Percentiles rank a stretch among this genome's conserved stretches.
phyloP scores from a whole-genome alignment of 1,284 basidiomycete species.

The Cutaneotrichosporon cutaneum region DNA sequence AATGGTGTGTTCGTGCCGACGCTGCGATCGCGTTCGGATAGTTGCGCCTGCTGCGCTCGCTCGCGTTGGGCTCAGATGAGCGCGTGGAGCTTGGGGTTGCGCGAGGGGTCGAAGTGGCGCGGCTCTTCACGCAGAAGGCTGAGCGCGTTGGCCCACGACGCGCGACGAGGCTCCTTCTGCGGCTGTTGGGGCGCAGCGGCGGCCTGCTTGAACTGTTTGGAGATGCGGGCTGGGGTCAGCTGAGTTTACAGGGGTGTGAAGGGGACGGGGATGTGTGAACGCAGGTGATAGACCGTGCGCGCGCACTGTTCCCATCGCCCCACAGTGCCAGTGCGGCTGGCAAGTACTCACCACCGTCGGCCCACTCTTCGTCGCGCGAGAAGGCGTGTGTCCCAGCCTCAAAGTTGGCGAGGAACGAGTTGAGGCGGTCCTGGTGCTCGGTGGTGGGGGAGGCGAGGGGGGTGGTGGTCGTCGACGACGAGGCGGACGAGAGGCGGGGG shows the following conservation, averaged over 20 bases:
- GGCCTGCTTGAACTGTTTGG: slow-evolving; percentile 1
- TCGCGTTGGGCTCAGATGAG: slow-evolving; percentile 27
- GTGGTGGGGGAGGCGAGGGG: slow-evolving; percentile 18
- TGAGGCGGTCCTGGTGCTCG: slow-evolving; percentile 27
- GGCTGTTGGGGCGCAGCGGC: background rate
- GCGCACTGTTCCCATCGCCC: background rate
- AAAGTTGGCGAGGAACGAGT: slow-evolving; percentile 31
- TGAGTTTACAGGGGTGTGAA: background rate
- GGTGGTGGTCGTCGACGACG: slow-evolving; percentile 11
- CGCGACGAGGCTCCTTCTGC: background rate
- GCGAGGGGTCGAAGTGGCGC: slow-evolving; percentile 45
- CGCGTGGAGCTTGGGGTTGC: slow-evolving; percentile 44
- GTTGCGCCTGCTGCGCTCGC: background rate
- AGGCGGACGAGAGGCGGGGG: slow-evolving; percentile 4
- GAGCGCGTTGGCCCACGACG: slow-evolving; percentile 8
- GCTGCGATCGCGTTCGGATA: background rate
- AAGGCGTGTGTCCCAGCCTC: slow-evolving; percentile 39
- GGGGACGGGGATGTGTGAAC: too few relatives aligned
- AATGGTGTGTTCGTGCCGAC: too few relatives aligned
- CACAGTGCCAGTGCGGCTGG: too few relatives aligned
- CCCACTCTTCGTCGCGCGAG: slow-evolving; percentile 27
- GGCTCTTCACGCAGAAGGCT: slow-evolving; percentile 21
- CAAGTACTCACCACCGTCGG: slow-evolving; percentile 18
- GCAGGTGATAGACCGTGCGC: background rate
- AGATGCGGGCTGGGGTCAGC: slow-evolving; percentile 5